A percentile compares a stretch with the other conserved stretches of the same genome.
Evolutionary conservation across 2,329 filamentous ascomycete genomes (phyloP).

Genomic region (Ophiostoma tasmaniense): DNA sequence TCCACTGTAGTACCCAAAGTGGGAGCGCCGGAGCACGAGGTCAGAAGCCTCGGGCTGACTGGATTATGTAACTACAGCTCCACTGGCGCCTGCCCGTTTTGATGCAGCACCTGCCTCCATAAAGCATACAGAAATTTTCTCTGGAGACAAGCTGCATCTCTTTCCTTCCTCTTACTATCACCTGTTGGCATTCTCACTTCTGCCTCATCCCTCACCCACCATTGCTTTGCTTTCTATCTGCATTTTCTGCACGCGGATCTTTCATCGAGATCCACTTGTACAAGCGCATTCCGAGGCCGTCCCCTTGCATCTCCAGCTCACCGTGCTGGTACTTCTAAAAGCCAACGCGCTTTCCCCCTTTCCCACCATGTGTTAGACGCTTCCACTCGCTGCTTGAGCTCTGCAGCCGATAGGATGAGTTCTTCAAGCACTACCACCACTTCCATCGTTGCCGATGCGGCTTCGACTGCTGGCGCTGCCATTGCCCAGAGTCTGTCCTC

Average conservation of each 20-base stretch:
- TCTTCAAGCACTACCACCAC: slow-evolving; percentile 13
- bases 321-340: neutral
- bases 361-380: slow-evolving; percentile 15
- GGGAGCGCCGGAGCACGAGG: slow-evolving; percentile 5
- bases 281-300: neutral
- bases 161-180: neutral
- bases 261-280: neutral
- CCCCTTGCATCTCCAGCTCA: neutral
- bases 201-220: neutral
- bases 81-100: slow-evolving; percentile 2
- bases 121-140: slow-evolving; percentile 11
- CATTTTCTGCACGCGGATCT: neutral
- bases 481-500: slow-evolving; percentile 25
- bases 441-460: slow-evolving; percentile 13
- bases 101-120: neutral
- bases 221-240: neutral
- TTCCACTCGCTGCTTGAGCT: slow-evolving; percentile 15
- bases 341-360: slow-evolving; percentile 1
- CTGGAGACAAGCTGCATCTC: slow-evolving; percentile 4
- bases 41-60: neutral
- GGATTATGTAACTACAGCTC: slow-evolving; percentile 1
- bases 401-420: slow-evolving; percentile 19
- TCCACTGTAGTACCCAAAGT: neutral
- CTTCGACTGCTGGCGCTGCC: slow-evolving; percentile 17
- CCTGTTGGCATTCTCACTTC: neutral